Conservation (phyloP, 2,329 filamentous ascomycete genomes). For the Cladorrhinum sp. region DNA sequence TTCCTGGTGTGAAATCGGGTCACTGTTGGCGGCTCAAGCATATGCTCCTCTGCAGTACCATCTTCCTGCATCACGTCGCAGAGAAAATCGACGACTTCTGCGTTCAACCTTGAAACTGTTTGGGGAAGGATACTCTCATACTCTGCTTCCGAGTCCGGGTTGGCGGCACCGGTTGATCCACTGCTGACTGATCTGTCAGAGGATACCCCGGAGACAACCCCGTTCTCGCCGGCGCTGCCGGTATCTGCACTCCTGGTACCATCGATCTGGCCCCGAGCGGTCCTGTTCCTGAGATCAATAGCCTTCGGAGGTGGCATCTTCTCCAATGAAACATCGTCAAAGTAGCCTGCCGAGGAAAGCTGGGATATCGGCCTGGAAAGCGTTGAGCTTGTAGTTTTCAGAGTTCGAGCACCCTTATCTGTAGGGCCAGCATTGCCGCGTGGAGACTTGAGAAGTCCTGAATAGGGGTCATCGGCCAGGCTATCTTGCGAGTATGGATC, state of each 20-base stretch:
- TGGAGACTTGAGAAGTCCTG: slow-evolving; percentile 32
- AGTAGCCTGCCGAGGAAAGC: slow-evolving; percentile 33
- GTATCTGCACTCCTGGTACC: slow-evolving; percentile 20
- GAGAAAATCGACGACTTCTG: slow-evolving; percentile 57
- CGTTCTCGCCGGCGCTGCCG: slow-evolving; percentile 22
- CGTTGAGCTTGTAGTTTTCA: slow-evolving; percentile 26
- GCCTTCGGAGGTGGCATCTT: slow-evolving; percentile 34
- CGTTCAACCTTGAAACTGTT: slow-evolving; percentile 51
- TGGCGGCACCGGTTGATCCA: slow-evolving; percentile 17
- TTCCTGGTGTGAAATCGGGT: slow-evolving; percentile 30
- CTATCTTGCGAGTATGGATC: slow-evolving; percentile 32
- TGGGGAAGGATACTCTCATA: slow-evolving; percentile 51
- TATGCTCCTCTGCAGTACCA: slow-evolving; percentile 48
- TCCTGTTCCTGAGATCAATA: slow-evolving; percentile 25
- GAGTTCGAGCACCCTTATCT: slow-evolving; percentile 22
- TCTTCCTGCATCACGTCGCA: slow-evolving; percentile 60
- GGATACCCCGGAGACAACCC: slow-evolving; percentile 19
- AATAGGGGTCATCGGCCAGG: slow-evolving; percentile 31
- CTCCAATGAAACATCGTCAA: slow-evolving; percentile 34
- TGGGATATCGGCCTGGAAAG: slow-evolving; percentile 36
- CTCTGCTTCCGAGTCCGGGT: slow-evolving; percentile 28
- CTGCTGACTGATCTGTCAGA: slow-evolving; percentile 26
- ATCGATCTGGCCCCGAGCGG: slow-evolving; percentile 23
- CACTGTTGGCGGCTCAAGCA: slow-evolving; percentile 42
- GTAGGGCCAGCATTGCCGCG: slow-evolving; percentile 21